phyloP scores from a whole-genome alignment of 2,329 filamentous ascomycete genomes.

The Aureobasidium musti region DNA sequence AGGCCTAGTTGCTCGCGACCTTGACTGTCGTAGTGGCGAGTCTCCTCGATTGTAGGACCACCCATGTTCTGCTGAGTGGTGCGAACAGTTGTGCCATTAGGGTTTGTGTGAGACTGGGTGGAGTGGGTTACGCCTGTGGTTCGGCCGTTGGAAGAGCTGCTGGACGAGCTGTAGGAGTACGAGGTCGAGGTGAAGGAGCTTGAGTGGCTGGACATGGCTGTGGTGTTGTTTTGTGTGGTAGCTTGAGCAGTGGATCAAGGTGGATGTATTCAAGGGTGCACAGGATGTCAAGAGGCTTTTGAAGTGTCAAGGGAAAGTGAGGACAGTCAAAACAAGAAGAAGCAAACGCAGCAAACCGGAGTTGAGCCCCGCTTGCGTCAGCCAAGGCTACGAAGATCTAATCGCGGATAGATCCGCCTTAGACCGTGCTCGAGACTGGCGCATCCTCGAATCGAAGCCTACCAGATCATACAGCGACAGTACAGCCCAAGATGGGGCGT shows the following conservation, averaged over 20 bases:
- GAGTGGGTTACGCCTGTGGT: slow-evolving; percentile 35
- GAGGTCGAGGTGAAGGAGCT: slow-evolving; percentile 29
- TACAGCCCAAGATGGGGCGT: slow-evolving; percentile 43
- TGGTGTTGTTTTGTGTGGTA: neutral
- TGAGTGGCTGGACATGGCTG: slow-evolving; percentile 32
- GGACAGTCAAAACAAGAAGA: neutral
- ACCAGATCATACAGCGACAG: no score
- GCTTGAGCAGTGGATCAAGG: neutral
- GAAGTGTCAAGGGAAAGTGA: neutral
- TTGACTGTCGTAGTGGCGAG: slow-evolving; percentile 37
- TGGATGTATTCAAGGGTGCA: no score
- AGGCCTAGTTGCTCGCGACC: slow-evolving; percentile 37
- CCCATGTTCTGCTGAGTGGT: slow-evolving; percentile 39
- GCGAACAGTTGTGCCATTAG: slow-evolving; percentile 35
- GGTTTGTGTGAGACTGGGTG: slow-evolving; percentile 36
- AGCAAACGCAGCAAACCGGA: neutral
- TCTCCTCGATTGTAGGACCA: slow-evolving; percentile 37
- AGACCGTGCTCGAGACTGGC: neutral
- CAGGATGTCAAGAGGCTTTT: neutral
- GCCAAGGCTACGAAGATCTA: neutral
- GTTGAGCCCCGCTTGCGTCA: neutral
- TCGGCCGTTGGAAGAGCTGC: slow-evolving; percentile 33
- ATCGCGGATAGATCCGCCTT: slow-evolving; percentile 20
- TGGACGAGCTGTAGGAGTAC: slow-evolving; percentile 35
- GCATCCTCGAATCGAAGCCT: slow-evolving; percentile 8